phyloP scores from a whole-genome alignment of 306 rosid genomes.

The Cicer pinnatifidum region DNA sequence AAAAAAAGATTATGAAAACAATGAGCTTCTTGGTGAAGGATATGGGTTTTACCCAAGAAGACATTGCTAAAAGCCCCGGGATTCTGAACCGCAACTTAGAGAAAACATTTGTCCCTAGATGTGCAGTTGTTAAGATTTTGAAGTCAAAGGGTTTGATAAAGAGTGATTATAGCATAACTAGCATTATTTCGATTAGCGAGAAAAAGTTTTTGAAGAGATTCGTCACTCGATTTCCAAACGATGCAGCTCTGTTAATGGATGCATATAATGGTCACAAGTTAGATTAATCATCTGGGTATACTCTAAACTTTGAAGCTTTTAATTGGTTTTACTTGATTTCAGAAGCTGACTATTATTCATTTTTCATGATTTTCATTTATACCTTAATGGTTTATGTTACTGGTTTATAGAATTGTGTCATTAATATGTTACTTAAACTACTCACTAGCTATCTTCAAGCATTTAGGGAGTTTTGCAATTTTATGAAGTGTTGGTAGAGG shows the following conservation, averaged over 20 bases:
- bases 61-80: conserved; percentile 26
- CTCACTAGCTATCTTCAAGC: too few relatives aligned
- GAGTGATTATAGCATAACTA: neutral
- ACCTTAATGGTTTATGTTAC: too few relatives aligned
- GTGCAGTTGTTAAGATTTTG: conserved; percentile 49
- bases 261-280: conserved; percentile 2
- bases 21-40: neutral
- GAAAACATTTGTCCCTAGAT: conserved; percentile 52
- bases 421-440: too few relatives aligned
- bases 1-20: neutral
- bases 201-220: neutral
- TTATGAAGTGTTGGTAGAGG: too few relatives aligned
- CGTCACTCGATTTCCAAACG: conserved; percentile 22
- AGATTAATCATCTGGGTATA: neutral
- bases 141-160: conserved; percentile 30
- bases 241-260: conserved; percentile 16
- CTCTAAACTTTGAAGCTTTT: neutral
- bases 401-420: too few relatives aligned
- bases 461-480: too few relatives aligned
- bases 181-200: neutral
- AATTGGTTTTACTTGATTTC: neutral
- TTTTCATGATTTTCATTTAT: too few relatives aligned
- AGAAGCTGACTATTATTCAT: neutral
- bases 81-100: conserved; percentile 42
- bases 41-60: neutral